phyloP scores from a whole-genome alignment of 495 filamentous ascomycete genomes.

The Tuber umbilicatum region DNA sequence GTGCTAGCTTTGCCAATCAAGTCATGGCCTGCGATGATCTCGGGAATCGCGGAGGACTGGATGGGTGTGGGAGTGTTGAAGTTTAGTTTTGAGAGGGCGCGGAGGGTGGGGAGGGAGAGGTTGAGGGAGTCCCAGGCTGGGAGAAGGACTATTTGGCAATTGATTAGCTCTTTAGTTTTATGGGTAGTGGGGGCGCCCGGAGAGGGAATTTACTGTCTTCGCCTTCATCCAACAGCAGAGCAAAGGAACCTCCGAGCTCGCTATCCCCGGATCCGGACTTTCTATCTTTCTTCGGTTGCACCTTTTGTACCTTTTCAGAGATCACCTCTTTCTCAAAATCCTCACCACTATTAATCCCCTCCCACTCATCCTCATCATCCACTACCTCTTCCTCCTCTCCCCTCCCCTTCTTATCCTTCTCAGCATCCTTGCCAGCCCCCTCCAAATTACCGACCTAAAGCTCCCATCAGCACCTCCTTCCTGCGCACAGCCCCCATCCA shows the following conservation, averaged over 20 bases:
- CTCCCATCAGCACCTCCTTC: background rate
- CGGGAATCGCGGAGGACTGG: conserved; percentile 68
- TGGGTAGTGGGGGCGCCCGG: background rate
- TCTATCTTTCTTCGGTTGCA: conserved; percentile 35
- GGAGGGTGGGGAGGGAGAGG: conserved; percentile 61
- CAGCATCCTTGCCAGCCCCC: conserved; percentile 37
- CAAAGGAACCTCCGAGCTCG: conserved; percentile 34
- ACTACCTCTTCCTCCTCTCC: conserved; percentile 30
- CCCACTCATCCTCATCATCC: conserved; percentile 56
- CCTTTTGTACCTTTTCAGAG: conserved; percentile 44
- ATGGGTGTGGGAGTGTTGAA: conserved; percentile 77
- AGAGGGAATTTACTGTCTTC: conserved; percentile 38
- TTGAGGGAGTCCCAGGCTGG: conserved; percentile 69
- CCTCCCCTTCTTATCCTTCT: background rate
- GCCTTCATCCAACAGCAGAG: conserved; percentile 41
- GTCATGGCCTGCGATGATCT: conserved; percentile 66
- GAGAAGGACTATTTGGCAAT: conserved; percentile 47
- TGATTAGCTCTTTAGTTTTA: conserved; percentile 18
- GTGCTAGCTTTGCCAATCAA: conserved; percentile 76
- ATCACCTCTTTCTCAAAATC: conserved; percentile 17
- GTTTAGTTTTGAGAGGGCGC: conserved; percentile 66
- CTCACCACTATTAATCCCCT: conserved; percentile 50
- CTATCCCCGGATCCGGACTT: conserved; percentile 37
- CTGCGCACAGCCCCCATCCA: background rate
- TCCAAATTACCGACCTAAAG: background rate